Conservation (phyloP, 192 early-diverging fungal genomes). For the Borealophlyctis nickersoniae region DNA sequence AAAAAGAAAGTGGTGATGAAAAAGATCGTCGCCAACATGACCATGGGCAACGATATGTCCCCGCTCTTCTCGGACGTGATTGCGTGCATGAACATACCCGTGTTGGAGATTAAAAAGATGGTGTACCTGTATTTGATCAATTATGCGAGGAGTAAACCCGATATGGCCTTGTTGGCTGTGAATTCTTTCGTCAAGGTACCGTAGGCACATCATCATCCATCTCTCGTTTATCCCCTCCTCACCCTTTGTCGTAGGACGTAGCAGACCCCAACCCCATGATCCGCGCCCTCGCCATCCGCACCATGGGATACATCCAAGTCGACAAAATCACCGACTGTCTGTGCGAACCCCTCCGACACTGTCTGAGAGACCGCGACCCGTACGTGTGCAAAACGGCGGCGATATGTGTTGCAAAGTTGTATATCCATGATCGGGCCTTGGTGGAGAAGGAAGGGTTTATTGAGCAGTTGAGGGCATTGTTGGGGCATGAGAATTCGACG, state of each 20-base stretch:
- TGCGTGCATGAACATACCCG: constrained; percentile 84
- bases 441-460: constrained; percentile 86
- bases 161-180: constrained; percentile 90
- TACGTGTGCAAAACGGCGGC: constrained; percentile 97
- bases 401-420: constrained; percentile 90
- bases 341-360: constrained; percentile 78
- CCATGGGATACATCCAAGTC: constrained; percentile 95
- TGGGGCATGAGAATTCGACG: constrained; percentile 88
- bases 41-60: constrained; percentile 99
- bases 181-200: constrained; percentile 81
- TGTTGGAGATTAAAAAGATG: constrained; percentile 63
- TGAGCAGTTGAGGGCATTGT: constrained; percentile 80
- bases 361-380: constrained; percentile 83
- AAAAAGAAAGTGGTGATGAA: constrained; percentile 93
- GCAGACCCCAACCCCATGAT: constrained; percentile 92
- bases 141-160: constrained; percentile 89
- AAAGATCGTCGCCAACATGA: constrained; percentile 99
- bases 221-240: constrained; percentile 9
- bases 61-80: constrained; percentile 89
- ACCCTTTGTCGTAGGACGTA: constrained; percentile 81
- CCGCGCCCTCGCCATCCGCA: constrained; percentile 91
- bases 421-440: constrained; percentile 78
- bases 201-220: background rate
- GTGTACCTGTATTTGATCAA: constrained; percentile 97
- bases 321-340: constrained; percentile 86